These are phyloP conservation scores for Acephala macrosclerotiorum DNA, from an alignment of 2,329 filamentous ascomycete species.

Conservation along the genomic window DNA sequence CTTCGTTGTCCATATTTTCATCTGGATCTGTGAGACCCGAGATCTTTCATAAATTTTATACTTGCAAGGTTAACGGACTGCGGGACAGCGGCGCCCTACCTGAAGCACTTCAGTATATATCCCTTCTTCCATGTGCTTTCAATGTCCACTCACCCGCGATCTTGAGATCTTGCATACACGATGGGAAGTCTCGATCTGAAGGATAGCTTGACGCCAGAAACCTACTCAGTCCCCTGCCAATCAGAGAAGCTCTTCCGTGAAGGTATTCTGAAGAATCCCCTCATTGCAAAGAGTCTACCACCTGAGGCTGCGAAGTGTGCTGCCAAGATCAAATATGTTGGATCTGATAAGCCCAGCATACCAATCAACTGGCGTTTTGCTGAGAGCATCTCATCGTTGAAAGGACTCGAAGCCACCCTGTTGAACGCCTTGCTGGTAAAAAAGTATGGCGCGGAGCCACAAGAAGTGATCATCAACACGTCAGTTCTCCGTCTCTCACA, in stretches of 20 bases:
- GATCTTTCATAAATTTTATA: too few relatives aligned
- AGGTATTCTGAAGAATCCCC: conserved; percentile 53
- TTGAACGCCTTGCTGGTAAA: conserved; percentile 52
- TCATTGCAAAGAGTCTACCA: conserved; percentile 48
- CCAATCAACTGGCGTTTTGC: conserved; percentile 65
- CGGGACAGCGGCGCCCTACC: too few relatives aligned
- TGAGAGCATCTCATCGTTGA: conserved; percentile 58
- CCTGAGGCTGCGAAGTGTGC: conserved; percentile 46
- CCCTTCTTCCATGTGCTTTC: not conserved
- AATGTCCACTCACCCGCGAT: not conserved
- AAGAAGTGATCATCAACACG: conserved; percentile 55
- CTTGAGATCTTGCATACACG: not conserved
- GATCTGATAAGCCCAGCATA: conserved; percentile 52
- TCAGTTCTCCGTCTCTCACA: conserved; percentile 42
- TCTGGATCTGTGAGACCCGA: too few relatives aligned
- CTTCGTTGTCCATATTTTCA: too few relatives aligned
- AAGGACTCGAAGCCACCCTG: conserved; percentile 56
- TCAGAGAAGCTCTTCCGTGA: conserved; percentile 44
- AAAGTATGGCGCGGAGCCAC: conserved; percentile 53
- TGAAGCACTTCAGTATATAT: not conserved
- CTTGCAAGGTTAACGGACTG: too few relatives aligned
- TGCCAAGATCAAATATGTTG: conserved; percentile 50
- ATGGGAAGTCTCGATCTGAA: not conserved
- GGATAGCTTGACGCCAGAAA: not conserved
- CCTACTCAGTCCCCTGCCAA: not conserved